Evolutionary conservation across 2,329 filamentous ascomycete species (phyloP).

Genomic region (Monilinia aucupariae): DNA sequence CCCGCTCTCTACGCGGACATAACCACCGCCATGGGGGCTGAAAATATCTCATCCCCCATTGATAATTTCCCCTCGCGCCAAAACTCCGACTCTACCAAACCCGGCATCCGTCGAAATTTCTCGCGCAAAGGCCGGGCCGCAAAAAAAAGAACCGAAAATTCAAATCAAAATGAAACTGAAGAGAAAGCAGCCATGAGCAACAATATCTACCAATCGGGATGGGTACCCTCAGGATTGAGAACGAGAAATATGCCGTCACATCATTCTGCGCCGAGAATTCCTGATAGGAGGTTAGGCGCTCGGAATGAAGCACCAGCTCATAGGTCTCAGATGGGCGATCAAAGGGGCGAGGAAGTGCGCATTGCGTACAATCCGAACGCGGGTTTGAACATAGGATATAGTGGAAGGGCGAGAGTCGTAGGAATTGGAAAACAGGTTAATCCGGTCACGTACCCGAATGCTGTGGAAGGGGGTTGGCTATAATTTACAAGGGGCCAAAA

Average conservation of each 20-base stretch:
- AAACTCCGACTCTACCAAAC: not conserved
- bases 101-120: slow-evolving; percentile 3
- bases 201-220: slow-evolving; percentile 1
- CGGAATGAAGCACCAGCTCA: not conserved
- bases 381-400: not conserved
- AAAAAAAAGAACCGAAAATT: not conserved
- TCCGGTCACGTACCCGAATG: not conserved
- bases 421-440: not conserved
- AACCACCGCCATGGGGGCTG: not conserved
- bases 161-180: not conserved
- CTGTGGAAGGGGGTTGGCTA: not conserved
- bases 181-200: not conserved
- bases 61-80: not conserved
- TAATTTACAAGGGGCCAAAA: not conserved
- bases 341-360: not conserved
- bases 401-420: not conserved
- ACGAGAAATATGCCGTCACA: not conserved
- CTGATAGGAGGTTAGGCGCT: not conserved
- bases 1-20: slow-evolving; percentile 10
- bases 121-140: slow-evolving; percentile 8
- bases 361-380: not conserved
- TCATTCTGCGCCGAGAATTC: not conserved
- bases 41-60: not conserved
- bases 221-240: not conserved
- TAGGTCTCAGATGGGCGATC: not conserved